phyloP scores from a whole-genome alignment of 176 grass and related monocot species.

The Melocanna baccifera region DNA sequence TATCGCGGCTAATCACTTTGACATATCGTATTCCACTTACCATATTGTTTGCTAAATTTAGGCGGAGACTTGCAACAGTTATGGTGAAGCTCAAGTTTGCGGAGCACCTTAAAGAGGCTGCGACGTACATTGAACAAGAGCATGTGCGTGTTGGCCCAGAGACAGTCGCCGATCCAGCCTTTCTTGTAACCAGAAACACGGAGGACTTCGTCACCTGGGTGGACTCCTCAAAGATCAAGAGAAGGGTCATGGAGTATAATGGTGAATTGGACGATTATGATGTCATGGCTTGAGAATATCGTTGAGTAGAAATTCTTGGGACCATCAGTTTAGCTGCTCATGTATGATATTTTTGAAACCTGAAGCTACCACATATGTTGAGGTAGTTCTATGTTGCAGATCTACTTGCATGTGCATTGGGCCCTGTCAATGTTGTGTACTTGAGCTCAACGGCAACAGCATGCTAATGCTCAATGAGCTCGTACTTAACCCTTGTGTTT shows the following conservation, averaged over 20 bases:
- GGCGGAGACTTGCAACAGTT: conserved; percentile 69
- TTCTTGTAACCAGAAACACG: conserved; percentile 93
- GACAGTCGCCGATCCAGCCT: conserved; percentile 68
- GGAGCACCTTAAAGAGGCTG: conserved; percentile 82
- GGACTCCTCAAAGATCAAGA: conserved; percentile 87
- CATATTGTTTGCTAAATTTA: conserved; percentile 8
- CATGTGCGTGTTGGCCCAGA: conserved; percentile 83
- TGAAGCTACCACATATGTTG: not conserved
- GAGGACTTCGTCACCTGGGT: conserved; percentile 95
- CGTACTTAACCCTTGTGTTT: not conserved
- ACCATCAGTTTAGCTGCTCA: not conserved
- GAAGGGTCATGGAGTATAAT: conserved; percentile 61
- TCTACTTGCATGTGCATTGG: not conserved
- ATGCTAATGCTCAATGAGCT: not conserved
- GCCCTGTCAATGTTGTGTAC: not conserved
- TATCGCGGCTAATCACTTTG: not conserved
- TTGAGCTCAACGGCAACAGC: not conserved
- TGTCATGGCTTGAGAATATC: conserved; percentile 42
- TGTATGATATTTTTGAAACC: not conserved
- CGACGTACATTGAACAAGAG: conserved; percentile 83
- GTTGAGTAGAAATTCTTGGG: not conserved
- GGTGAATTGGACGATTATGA: conserved; percentile 72
- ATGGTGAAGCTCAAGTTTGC: conserved; percentile 83
- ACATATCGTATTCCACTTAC: not conserved
- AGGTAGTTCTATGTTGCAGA: not conserved